A percentile compares a stretch with the other conserved stretches of the same genome.
Conservation (phyloP, 306 rosid genomes). For the Medicago truncatula region MtrunA17r5.0-ANR NC_053049.1:16644501-16645000, state of each 20-base stretch:
- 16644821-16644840: constrained; percentile 37
- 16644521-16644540: too few relatives aligned
- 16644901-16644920: constrained; percentile 41
- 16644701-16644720: neutral
- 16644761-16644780: constrained; percentile 46
- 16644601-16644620: constrained; percentile 17
- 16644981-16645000: constrained; percentile 39
- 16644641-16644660: constrained; percentile 36
- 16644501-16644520: too few relatives aligned
- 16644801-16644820: constrained; percentile 30
- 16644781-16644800: constrained; percentile 36
- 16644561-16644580: neutral
- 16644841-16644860: constrained; percentile 35
- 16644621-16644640: constrained; percentile 18
- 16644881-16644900: neutral
- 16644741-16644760: constrained; percentile 44
- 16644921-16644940: constrained; percentile 13
- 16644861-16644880: constrained; percentile 39
- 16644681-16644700: neutral
- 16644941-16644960: neutral
- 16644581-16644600: constrained; percentile 10
- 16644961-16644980: constrained; percentile 11
- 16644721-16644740: constrained; percentile 41
- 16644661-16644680: neutral
- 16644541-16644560: too few relatives aligned